Percentiles rank a stretch among this genome's conserved stretches.
Evolutionary conservation across 2,329 filamentous ascomycete genomes (phyloP).

Genomic region (Madurella fahalii): DNA sequence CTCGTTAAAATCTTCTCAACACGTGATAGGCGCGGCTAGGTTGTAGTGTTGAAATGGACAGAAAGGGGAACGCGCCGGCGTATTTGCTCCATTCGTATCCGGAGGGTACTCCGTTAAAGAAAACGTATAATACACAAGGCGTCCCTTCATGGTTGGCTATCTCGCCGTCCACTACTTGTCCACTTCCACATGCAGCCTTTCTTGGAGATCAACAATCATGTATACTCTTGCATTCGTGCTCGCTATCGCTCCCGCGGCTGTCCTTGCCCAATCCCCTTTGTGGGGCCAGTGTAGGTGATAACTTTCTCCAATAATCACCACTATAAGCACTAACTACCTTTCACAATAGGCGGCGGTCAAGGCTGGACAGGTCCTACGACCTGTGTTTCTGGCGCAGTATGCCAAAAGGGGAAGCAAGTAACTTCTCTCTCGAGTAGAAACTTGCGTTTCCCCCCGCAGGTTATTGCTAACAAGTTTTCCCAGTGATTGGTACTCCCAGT

Average conservation of each 20-base stretch:
- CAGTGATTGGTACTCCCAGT: slow-evolving; percentile 17
- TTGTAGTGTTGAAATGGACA: too few species aligned
- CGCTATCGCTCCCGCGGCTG: slow-evolving; percentile 10
- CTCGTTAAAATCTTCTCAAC: too few species aligned
- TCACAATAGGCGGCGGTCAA: slow-evolving; percentile 10
- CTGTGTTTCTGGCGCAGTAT: slow-evolving; percentile 14
- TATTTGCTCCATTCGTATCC: not conserved
- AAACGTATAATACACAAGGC: slow-evolving; percentile 9
- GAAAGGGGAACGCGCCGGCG: too few species aligned
- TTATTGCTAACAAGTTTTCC: slow-evolving; percentile 6
- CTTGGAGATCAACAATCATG: slow-evolving; percentile 14
- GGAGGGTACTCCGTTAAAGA: slow-evolving; percentile 5
- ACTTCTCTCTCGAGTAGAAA: not conserved
- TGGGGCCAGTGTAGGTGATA: slow-evolving; percentile 16
- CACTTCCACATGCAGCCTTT: slow-evolving; percentile 1
- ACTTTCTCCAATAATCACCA: not conserved
- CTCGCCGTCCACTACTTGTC: not conserved
- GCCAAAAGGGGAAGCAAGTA: slow-evolving; percentile 10
- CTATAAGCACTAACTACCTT: not conserved
- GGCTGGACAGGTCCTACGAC: slow-evolving; percentile 11
- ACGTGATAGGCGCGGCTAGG: too few species aligned
- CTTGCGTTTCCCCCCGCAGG: not conserved
- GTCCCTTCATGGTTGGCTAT: not conserved
- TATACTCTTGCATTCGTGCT: slow-evolving; percentile 6
- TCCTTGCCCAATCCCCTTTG: slow-evolving; percentile 15